A percentile compares a stretch with the other conserved stretches of the same genome.
These are phyloP conservation scores for Rhynchospora tenuis DNA, from an alignment of 176 grass and related monocot species.

Conservation along the genomic window DNA sequence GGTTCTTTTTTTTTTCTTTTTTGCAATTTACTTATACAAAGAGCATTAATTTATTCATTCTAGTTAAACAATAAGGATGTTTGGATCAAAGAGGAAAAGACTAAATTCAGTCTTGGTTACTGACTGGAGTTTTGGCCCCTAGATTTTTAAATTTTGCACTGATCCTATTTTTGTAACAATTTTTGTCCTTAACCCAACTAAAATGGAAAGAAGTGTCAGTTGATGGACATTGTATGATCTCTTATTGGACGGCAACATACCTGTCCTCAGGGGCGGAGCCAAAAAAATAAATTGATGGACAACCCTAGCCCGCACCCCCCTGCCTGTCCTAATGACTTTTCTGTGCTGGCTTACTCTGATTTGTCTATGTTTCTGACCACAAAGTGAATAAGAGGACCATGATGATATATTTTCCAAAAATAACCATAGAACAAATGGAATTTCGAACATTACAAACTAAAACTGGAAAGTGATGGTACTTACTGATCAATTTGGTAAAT, in stretches of 20 bases:
- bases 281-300: not conserved
- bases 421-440: not conserved
- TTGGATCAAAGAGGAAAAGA: not conserved
- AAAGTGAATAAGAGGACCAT: not conserved
- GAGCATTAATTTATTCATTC: not conserved
- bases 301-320: not conserved
- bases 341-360: too few relatives aligned
- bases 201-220: too few relatives aligned
- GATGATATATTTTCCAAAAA: not conserved
- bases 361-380: too few relatives aligned
- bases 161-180: not conserved
- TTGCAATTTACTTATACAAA: slow-evolving; percentile 1
- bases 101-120: not conserved
- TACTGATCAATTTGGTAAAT: not conserved
- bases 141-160: not conserved
- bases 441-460: not conserved
- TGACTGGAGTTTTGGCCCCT: not conserved
- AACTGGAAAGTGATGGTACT: not conserved
- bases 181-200: not conserved
- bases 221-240: too few relatives aligned
- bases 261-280: too few relatives aligned
- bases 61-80: not conserved
- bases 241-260: too few relatives aligned
- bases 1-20: too few relatives aligned
- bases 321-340: too few relatives aligned